Evolutionary conservation across 75 land plant species (phyloP).

Genomic region (Sequoia sempervirens): DNA sequence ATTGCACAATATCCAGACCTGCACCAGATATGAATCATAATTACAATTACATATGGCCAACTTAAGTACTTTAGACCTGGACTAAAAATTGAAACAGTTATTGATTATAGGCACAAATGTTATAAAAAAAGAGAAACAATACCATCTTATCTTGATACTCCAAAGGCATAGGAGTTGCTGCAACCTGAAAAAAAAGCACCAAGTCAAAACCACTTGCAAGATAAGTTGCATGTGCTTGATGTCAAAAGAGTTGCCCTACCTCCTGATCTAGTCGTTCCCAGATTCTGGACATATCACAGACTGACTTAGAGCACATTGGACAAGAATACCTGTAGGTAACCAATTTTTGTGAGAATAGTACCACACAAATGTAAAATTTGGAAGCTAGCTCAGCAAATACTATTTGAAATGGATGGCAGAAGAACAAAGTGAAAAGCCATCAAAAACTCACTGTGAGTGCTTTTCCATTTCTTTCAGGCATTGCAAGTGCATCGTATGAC

Average conservation of each 20-base stretch:
- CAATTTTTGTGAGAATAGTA: background rate
- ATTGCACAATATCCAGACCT: constrained; percentile 97
- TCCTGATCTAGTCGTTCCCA: constrained; percentile 81
- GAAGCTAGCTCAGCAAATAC: background rate
- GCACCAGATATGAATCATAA: background rate
- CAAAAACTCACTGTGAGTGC: constrained; percentile 69
- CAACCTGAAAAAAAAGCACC: constrained; percentile 43
- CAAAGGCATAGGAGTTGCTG: constrained; percentile 85
- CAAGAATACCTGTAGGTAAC: constrained; percentile 56
- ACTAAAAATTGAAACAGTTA: background rate
- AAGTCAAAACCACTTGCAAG: constrained; percentile 1
- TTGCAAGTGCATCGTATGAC: constrained; percentile 91
- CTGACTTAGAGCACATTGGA: constrained; percentile 87
- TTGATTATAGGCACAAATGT: background rate
- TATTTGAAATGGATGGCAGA: background rate
- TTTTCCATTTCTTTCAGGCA: constrained; percentile 73
- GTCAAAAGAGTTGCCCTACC: constrained; percentile 27
- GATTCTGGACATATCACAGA: constrained; percentile 70
- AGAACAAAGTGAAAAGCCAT: constrained; percentile 1
- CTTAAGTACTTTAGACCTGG: background rate
- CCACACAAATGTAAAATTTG: background rate
- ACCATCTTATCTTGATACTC: constrained; percentile 72
- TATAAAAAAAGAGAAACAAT: background rate
- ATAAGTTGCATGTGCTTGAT: background rate
- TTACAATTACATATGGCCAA: background rate